These are phyloP conservation scores for Tetrahymena malaccensis DNA, from an alignment of 73 alveolate species.

Conservation along the genomic window DNA sequence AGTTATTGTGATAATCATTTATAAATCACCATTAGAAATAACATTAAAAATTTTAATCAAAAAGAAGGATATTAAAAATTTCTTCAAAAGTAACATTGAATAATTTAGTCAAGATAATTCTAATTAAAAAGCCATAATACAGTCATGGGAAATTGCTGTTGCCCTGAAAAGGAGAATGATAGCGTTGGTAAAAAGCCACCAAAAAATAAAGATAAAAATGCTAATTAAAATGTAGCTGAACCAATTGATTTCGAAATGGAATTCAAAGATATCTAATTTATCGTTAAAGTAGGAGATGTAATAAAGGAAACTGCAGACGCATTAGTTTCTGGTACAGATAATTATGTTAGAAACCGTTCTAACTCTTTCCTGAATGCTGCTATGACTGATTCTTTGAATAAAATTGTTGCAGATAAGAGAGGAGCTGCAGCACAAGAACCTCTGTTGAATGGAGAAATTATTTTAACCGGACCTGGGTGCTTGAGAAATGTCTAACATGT, in stretches of 20 bases:
- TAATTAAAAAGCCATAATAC: neutral
- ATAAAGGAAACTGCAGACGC: neutral
- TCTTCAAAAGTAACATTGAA: neutral
- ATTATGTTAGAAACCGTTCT: neutral
- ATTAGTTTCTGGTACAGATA: neutral
- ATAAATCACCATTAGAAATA: neutral
- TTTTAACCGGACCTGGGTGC: neutral
- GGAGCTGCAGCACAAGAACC: neutral
- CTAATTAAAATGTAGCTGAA: neutral
- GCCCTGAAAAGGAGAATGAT: neutral
- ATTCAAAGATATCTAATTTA: neutral
- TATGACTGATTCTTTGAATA: neutral
- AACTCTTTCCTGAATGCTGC: neutral
- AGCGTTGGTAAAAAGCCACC: neutral
- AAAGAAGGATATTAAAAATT: neutral
- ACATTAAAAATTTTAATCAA: neutral
- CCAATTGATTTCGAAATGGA: neutral
- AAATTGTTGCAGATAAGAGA: neutral
- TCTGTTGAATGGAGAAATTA: neutral
- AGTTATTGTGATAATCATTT: neutral
- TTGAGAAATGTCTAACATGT: neutral
- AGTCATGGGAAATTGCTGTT: neutral
- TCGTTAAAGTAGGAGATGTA: neutral
- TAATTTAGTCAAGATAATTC: neutral
- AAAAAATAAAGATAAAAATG: neutral